phyloP scores from a whole-genome alignment of 1,284 basidiomycete genomes.

The Ganoderma boninense region DNA sequence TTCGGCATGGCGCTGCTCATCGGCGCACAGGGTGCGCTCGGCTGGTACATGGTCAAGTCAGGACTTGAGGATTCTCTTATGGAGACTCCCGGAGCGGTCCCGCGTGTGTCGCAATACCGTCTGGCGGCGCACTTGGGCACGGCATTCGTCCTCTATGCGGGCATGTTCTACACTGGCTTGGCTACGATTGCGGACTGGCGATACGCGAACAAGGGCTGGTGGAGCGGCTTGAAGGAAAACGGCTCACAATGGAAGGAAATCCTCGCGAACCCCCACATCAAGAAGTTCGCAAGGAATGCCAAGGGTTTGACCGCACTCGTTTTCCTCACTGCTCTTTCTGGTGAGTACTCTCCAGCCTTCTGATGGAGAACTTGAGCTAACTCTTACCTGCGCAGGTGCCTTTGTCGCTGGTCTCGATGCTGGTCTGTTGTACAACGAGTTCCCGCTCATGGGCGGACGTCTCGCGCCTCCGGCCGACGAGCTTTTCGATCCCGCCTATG shows the following conservation, averaged over 20 bases:
- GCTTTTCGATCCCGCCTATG: slow-evolving; percentile 83
- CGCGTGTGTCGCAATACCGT: slow-evolving; percentile 96
- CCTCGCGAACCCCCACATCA: slow-evolving; percentile 64
- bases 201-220: slow-evolving; percentile 58
- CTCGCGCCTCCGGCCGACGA: slow-evolving; percentile 87
- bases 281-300: slow-evolving; percentile 66
- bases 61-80: slow-evolving; percentile 89
- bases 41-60: slow-evolving; percentile 99
- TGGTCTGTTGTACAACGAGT: slow-evolving; percentile 97
- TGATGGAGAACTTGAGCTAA: background rate
- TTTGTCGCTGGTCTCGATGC: slow-evolving; percentile 99
- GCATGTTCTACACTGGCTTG: slow-evolving; percentile 90
- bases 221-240: slow-evolving; percentile 50
- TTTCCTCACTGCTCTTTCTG: slow-evolving; percentile 90
- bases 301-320: slow-evolving; percentile 79
- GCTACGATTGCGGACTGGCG: slow-evolving; percentile 85
- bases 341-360: slow-evolving; percentile 48
- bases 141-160: slow-evolving; percentile 90
- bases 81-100: slow-evolving; percentile 83
- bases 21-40: slow-evolving; percentile 90
- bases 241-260: slow-evolving; percentile 58
- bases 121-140: slow-evolving; percentile 94
- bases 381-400: slow-evolving; percentile 69
- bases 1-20: slow-evolving; percentile 81
- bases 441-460: slow-evolving; percentile 95